phyloP scores from a whole-genome alignment of 495 filamentous ascomycete species.

The Penicillium paxilli region DNA sequence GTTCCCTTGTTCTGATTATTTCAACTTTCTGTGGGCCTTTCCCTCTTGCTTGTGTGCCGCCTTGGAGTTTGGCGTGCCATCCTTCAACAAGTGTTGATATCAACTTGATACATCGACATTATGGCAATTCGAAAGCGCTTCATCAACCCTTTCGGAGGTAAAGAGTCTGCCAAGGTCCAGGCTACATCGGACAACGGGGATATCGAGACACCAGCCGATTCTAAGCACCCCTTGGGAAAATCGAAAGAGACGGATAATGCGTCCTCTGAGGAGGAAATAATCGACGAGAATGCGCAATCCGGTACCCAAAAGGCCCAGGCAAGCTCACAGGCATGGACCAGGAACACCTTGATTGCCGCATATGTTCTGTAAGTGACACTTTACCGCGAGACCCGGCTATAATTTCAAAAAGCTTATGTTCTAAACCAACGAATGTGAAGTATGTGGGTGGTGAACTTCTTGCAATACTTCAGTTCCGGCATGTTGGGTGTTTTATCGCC shows the following conservation, averaged over 20 bases:
- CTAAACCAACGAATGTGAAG: conserved; percentile 6
- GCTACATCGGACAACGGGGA: not conserved
- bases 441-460: conserved; percentile 25
- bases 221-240: not conserved
- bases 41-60: too few species aligned
- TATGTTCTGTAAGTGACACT: conserved; percentile 21
- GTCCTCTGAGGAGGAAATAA: not conserved
- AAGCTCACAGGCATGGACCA: conserved; percentile 24
- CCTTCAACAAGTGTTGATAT: too few species aligned
- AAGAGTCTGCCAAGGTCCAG: not conserved
- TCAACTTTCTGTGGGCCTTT: too few species aligned
- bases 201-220: not conserved
- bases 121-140: conserved; percentile 14
- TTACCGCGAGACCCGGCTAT: too few species aligned
- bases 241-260: not conserved
- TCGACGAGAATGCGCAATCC: conserved; percentile 8
- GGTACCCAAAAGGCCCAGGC: conserved; percentile 12
- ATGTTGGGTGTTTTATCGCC: conserved; percentile 14
- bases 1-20: not conserved
- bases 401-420: not conserved
- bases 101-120: not conserved
- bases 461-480: conserved; percentile 4
- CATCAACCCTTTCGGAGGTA: conserved; percentile 5
- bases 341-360: conserved; percentile 18
- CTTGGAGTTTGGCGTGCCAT: too few species aligned